Evolutionary conservation across 2,329 filamentous ascomycete genomes (phyloP).

Genomic region (Diplodia mutila): DNA sequence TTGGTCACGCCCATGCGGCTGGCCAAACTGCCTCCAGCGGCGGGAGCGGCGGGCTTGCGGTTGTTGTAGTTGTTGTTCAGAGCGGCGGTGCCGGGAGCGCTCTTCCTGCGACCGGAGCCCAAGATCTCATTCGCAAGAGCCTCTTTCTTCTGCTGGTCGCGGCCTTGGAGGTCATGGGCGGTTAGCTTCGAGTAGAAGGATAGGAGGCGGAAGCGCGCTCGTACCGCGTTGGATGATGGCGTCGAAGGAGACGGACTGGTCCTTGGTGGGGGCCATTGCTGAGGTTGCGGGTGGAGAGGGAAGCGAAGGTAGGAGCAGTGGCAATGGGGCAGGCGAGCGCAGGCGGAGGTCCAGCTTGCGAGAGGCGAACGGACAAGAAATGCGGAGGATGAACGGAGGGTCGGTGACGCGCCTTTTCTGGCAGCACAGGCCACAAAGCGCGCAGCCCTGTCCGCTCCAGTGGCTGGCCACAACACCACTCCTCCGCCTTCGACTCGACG

Average conservation of each 20-base stretch:
- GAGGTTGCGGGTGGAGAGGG: background rate
- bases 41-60: slow-evolving; percentile 52
- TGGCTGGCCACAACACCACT: no score
- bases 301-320: background rate
- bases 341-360: background rate
- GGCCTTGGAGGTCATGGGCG: slow-evolving; percentile 35
- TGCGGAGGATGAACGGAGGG: background rate
- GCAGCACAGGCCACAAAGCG: slow-evolving; percentile 2
- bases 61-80: slow-evolving; percentile 39
- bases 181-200: slow-evolving; percentile 5
- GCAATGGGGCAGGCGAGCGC: background rate
- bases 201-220: slow-evolving; percentile 2
- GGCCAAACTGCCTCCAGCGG: slow-evolving; percentile 52
- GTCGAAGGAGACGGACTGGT: slow-evolving; percentile 25
- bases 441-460: no score
- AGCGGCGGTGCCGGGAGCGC: slow-evolving; percentile 55
- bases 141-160: slow-evolving; percentile 72
- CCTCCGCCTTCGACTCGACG: background rate
- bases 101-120: slow-evolving; percentile 62
- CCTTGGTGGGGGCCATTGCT: slow-evolving; percentile 25
- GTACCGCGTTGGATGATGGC: slow-evolving; percentile 25
- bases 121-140: slow-evolving; percentile 74
- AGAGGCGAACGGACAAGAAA: slow-evolving; percentile 10
- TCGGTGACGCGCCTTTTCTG: slow-evolving; percentile 20
- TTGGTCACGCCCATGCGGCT: slow-evolving; percentile 76